Evolutionary conservation across 306 rosid genomes (phyloP).

Genomic region (Hippophae gyantsensis): DNA sequence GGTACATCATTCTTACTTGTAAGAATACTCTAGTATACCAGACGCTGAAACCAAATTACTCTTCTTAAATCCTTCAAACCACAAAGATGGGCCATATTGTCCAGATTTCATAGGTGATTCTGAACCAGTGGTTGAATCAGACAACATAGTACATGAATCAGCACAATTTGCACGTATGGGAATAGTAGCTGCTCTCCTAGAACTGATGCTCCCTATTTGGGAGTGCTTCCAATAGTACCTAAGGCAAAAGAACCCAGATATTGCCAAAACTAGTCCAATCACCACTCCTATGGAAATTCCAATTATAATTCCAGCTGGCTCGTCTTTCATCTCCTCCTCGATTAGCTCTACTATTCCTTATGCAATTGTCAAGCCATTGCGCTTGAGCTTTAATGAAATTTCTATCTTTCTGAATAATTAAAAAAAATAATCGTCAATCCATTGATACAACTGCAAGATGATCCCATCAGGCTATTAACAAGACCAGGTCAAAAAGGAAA

Average conservation of each 20-base stretch:
- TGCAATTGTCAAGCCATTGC: constrained; percentile 14
- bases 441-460: constrained; percentile 37
- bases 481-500: constrained; percentile 12
- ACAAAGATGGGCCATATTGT: constrained; percentile 44
- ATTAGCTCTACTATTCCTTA: constrained; percentile 22
- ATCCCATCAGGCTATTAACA: constrained; percentile 10
- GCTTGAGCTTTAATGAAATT: too few relatives aligned
- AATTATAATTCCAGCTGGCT: constrained; percentile 73
- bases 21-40: constrained; percentile 87
- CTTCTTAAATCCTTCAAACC: constrained; percentile 84
- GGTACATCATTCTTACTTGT: constrained; percentile 45
- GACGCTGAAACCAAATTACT: constrained; percentile 71
- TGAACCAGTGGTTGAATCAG: constrained; percentile 87
- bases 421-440: constrained; percentile 21
- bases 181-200: constrained; percentile 69
- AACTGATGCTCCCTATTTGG: constrained; percentile 95
- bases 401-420: too few relatives aligned
- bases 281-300: constrained; percentile 93
- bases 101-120: constrained; percentile 91
- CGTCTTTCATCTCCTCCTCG: constrained; percentile 62
- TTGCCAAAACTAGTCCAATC: constrained; percentile 80
- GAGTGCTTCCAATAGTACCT: constrained; percentile 70
- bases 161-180: constrained; percentile 86
- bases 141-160: constrained; percentile 59
- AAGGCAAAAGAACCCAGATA: constrained; percentile 62